Evolutionary conservation across 164 flowering plant species (phyloP).

Genomic region (Taxillus chinensis): DNA sequence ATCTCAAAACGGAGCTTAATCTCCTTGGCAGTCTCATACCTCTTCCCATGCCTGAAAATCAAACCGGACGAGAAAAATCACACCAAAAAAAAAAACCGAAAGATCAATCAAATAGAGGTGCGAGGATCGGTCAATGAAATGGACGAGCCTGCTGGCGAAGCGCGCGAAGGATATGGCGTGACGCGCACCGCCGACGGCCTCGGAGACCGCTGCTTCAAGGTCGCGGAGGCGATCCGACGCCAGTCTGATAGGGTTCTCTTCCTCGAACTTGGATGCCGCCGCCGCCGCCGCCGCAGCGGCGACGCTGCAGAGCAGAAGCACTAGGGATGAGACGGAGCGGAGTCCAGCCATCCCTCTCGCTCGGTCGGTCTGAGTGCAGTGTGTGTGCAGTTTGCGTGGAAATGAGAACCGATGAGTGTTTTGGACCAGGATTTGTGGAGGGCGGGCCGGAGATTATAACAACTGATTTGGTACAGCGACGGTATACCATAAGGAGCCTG

Average conservation of each 20-base stretch:
- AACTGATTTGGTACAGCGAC: too few species aligned
- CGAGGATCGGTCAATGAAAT: not conserved
- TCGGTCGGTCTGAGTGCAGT: too few species aligned
- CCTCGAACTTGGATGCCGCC: slow-evolving; percentile 28
- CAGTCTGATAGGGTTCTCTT: slow-evolving; percentile 66
- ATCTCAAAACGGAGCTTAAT: slow-evolving; percentile 48
- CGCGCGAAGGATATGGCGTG: slow-evolving; percentile 78
- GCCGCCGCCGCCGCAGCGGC: slow-evolving; percentile 13
- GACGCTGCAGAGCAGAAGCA: slow-evolving; percentile 22
- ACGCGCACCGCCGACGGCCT: slow-evolving; percentile 48
- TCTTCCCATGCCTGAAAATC: slow-evolving; percentile 53
- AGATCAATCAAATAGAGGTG: not conserved
- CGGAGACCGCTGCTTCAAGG: slow-evolving; percentile 37
- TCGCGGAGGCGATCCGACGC: slow-evolving; percentile 55
- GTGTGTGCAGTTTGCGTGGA: too few species aligned
- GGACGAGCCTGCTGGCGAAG: slow-evolving; percentile 55
- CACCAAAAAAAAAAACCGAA: not conserved
- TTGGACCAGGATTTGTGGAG: too few species aligned
- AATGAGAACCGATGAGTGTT: too few species aligned
- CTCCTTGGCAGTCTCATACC: slow-evolving; percentile 62
- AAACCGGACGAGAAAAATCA: not conserved
- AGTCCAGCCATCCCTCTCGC: slow-evolving; percentile 18
- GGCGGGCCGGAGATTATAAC: too few species aligned
- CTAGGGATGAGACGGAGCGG: slow-evolving; percentile 8
- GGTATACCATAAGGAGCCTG: too few species aligned